These are phyloP conservation scores for Fusarium caatingaense DNA, from an alignment of 2,329 filamentous ascomycete genomes.

Conservation along the genomic window DNA sequence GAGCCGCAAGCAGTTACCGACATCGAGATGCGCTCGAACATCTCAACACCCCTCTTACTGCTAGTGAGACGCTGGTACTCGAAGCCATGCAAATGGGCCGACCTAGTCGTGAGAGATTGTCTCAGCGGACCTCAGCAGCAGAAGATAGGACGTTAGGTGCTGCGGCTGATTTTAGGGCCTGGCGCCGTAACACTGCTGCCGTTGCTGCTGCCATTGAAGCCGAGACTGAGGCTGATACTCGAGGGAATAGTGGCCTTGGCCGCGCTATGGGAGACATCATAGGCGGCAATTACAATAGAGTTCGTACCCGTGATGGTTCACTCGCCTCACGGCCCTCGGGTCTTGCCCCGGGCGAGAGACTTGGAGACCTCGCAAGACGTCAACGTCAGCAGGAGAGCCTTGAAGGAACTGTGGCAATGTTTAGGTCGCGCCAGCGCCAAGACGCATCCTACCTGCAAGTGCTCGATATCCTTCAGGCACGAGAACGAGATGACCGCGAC, in stretches of 20 bases:
- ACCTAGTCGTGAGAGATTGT: conserved; percentile 59
- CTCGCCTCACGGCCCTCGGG: not conserved
- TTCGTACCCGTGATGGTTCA: conserved; percentile 46
- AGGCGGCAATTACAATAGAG: conserved; percentile 49
- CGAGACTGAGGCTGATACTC: conserved; percentile 47
- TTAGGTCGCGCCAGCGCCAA: conserved; percentile 52
- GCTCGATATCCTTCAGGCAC: conserved; percentile 53
- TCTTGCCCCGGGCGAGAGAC: not conserved
- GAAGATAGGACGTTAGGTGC: conserved; percentile 32
- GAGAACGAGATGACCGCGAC: conserved; percentile 50
- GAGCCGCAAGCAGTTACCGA: conserved; percentile 27
- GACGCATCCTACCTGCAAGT: conserved; percentile 53
- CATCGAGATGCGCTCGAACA: conserved; percentile 54
- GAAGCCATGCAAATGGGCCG: conserved; percentile 67
- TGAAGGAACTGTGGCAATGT: conserved; percentile 52
- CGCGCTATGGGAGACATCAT: conserved; percentile 56
- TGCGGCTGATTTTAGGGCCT: conserved; percentile 21
- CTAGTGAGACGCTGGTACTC: conserved; percentile 67
- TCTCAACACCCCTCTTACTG: conserved; percentile 63
- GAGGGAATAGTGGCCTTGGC: conserved; percentile 52
- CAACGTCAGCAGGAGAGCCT: conserved; percentile 51
- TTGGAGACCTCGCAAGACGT: not conserved
- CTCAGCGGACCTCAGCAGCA: conserved; percentile 38
- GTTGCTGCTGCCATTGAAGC: conserved; percentile 30
- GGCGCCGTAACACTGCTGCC: not conserved